Evolutionary conservation across 306 rosid species (phyloP).

Genomic region (Castanea crenata): DNA sequence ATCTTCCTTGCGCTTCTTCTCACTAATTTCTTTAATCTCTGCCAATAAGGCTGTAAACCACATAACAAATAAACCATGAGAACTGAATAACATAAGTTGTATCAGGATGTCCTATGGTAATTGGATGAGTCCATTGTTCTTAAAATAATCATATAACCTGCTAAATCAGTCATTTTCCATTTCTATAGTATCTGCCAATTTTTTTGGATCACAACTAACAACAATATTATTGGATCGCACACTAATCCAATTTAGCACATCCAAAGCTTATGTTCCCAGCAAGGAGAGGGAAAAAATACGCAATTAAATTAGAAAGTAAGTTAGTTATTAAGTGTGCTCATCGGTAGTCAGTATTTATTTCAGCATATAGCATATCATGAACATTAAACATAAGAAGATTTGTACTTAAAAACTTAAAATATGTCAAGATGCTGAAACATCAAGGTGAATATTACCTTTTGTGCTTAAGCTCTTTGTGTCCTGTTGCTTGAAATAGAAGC

Average conservation of each 20-base stretch:
- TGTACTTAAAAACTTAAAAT: constrained; percentile 2
- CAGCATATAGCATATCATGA: not conserved
- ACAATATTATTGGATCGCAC: not conserved
- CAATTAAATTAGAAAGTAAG: not conserved
- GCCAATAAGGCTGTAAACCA: constrained; percentile 72
- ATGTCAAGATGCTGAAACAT: constrained; percentile 7
- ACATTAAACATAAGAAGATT: not conserved
- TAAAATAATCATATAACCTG: not conserved
- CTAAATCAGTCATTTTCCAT: not conserved
- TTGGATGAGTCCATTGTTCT: not conserved
- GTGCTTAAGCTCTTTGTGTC: constrained; percentile 93
- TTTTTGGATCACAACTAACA: not conserved
- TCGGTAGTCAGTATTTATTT: not conserved
- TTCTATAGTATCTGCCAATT: not conserved
- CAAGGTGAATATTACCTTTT: constrained; percentile 56
- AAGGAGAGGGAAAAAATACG: not conserved
- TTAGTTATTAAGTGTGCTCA: not conserved
- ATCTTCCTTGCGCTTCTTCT: constrained; percentile 94
- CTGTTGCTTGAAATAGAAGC: constrained; percentile 99
- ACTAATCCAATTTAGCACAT: not conserved
- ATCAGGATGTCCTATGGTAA: not conserved
- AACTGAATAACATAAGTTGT: not conserved
- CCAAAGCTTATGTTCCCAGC: constrained; percentile 1
- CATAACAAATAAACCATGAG: constrained; percentile 22
- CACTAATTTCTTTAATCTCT: constrained; percentile 96